Conservation (phyloP, 345 rosid genomes). For the Dovyalis caffra region DNA sequence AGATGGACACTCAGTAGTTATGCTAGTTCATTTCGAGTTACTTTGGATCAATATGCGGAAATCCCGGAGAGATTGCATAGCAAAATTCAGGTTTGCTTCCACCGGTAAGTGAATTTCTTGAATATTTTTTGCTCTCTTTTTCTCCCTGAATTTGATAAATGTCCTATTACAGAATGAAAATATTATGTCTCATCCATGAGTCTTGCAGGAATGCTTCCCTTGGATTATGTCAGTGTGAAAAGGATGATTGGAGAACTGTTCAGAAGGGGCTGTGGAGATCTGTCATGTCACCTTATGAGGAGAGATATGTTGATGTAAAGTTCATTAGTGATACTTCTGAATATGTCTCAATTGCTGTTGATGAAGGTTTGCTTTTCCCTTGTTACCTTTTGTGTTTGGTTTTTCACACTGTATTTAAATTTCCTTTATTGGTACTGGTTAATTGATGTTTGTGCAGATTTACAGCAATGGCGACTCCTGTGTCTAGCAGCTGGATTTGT, state of each 20-base stretch:
- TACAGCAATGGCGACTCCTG: conserved; percentile 73
- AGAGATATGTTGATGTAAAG: conserved; percentile 72
- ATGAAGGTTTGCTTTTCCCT: conserved; percentile 51
- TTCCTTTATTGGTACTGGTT: background rate
- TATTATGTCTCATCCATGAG: conserved; percentile 3
- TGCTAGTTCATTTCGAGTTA: conserved; percentile 54
- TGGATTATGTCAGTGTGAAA: conserved; percentile 63
- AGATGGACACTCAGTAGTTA: conserved; percentile 61
- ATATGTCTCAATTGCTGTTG: conserved; percentile 44
- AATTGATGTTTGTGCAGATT: conserved; percentile 48
- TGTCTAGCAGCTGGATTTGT: conserved; percentile 64
- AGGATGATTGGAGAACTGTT: conserved; percentile 65
- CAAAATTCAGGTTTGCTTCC: conserved; percentile 74
- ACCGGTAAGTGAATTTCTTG: conserved; percentile 50
- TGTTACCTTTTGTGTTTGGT: background rate
- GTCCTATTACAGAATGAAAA: background rate
- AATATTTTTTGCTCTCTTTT: background rate
- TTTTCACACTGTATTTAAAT: background rate
- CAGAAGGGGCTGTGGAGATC: conserved; percentile 66
- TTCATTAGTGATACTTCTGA: conserved; percentile 46
- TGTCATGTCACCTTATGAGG: conserved; percentile 74
- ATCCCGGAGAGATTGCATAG: conserved; percentile 56
- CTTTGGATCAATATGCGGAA: conserved; percentile 47
- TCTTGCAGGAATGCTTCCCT: conserved; percentile 68
- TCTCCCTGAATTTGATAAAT: background rate